phyloP scores from a whole-genome alignment of 495 filamentous ascomycete genomes.

The Cladorrhinum samala region DNA sequence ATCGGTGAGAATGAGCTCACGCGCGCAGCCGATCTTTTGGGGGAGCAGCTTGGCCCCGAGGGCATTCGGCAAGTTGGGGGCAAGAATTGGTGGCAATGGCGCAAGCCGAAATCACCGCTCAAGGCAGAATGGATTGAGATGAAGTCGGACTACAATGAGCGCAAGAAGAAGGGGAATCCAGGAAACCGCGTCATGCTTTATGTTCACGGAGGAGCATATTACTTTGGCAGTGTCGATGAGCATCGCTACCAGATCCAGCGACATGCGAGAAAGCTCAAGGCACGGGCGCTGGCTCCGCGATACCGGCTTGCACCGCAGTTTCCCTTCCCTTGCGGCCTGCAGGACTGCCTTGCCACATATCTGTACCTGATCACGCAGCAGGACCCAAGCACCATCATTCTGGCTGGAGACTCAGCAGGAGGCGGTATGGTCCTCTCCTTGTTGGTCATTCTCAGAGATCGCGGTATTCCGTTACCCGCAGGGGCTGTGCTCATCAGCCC shows the following conservation, averaged over 20 bases:
- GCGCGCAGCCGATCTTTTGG: conserved; percentile 55
- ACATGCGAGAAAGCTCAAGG: conserved; percentile 88
- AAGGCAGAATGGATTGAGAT: conserved; percentile 95
- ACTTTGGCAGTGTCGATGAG: conserved; percentile 87
- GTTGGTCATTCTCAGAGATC: conserved; percentile 75
- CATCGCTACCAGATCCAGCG: conserved; percentile 95
- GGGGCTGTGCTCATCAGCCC: conserved; percentile 87
- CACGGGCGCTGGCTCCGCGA: conserved; percentile 76
- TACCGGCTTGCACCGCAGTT: conserved; percentile 91
- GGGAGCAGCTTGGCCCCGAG: conserved; percentile 65
- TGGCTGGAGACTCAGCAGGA: conserved; percentile 86
- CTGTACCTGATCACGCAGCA: conserved; percentile 70
- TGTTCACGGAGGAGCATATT: conserved; percentile 68
- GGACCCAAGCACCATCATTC: conserved; percentile 67
- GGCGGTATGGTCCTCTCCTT: conserved; percentile 78
- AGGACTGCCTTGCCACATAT: conserved; percentile 85
- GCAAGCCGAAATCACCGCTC: conserved; percentile 52
- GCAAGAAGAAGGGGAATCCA: conserved; percentile 51
- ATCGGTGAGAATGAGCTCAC: conserved; percentile 57
- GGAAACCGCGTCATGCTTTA: conserved; percentile 84
- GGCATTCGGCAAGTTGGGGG: conserved; percentile 74
- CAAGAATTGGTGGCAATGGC: conserved; percentile 92
- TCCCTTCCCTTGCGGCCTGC: conserved; percentile 85
- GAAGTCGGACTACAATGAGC: conserved; percentile 68
- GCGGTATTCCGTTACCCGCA: conserved; percentile 73